phyloP scores from a whole-genome alignment of 2,329 filamentous ascomycete species.

The Curvularia lunata region DNA sequence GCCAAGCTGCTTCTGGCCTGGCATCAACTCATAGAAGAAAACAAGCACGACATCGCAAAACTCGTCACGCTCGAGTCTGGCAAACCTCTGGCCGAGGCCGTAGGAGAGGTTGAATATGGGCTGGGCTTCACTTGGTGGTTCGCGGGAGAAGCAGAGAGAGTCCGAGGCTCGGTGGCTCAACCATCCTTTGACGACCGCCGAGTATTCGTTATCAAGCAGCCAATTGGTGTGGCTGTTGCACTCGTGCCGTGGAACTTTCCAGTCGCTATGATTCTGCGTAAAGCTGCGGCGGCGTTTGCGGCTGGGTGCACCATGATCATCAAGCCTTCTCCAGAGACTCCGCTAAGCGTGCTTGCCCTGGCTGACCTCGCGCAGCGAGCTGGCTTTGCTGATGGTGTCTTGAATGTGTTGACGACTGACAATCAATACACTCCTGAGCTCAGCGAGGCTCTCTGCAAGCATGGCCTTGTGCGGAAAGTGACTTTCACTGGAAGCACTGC shows the following conservation, averaged over 20 bases:
- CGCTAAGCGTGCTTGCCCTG: slow-evolving; percentile 62
- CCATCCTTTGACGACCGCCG: slow-evolving; percentile 56
- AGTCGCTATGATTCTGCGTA: slow-evolving; percentile 56
- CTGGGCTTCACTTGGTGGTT: slow-evolving; percentile 37
- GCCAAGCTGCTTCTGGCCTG: slow-evolving; percentile 3
- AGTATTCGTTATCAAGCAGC: slow-evolving; percentile 38
- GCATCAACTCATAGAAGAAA: slow-evolving; percentile 4
- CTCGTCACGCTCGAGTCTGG: slow-evolving; percentile 40
- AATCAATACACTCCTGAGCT: slow-evolving; percentile 57
- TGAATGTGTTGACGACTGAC: slow-evolving; percentile 63
- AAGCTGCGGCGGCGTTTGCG: slow-evolving; percentile 61
- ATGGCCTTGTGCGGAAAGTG: slow-evolving; percentile 60
- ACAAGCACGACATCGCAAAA: neutral
- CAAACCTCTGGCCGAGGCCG: slow-evolving; percentile 66
- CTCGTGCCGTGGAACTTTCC: slow-evolving; percentile 55
- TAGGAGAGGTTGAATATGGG: slow-evolving; percentile 32
- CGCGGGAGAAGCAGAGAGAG: slow-evolving; percentile 31
- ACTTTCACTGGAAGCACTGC: slow-evolving; percentile 61
- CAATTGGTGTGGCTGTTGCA: slow-evolving; percentile 48
- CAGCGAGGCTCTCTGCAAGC: slow-evolving; percentile 58
- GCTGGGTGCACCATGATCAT: slow-evolving; percentile 61
- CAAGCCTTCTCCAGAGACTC: slow-evolving; percentile 61
- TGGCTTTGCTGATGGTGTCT: slow-evolving; percentile 59
- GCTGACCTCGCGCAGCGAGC: slow-evolving; percentile 58
- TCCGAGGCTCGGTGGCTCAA: slow-evolving; percentile 64